A percentile compares a stretch with the other conserved stretches of the same genome.
These are phyloP conservation scores for Lentinula guzmanii DNA, from an alignment of 768 basidiomycete genomes.

Conservation along the genomic window DNA sequence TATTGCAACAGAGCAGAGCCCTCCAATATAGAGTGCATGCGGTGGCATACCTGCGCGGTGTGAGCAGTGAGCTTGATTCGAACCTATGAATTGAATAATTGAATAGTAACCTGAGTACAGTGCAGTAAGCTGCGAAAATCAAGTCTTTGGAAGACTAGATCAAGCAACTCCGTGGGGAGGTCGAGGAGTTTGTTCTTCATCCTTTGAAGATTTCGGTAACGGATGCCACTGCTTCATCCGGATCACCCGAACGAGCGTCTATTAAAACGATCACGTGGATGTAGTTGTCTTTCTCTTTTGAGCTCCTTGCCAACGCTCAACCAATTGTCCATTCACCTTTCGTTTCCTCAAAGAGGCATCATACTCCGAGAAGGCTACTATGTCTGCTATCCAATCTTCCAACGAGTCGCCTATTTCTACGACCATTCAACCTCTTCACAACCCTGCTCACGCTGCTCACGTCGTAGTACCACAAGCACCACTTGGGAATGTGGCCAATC, in stretches of 20 bases:
- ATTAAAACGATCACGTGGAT: slow-evolving; percentile 13
- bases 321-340: no score
- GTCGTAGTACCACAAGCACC: slow-evolving; percentile 77
- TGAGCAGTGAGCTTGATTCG: neutral
- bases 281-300: slow-evolving; percentile 2
- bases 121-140: slow-evolving; percentile 21
- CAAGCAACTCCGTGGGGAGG: slow-evolving; percentile 24
- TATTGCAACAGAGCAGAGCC: slow-evolving; percentile 20
- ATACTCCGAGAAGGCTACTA: neutral
- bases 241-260: neutral
- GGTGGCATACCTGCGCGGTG: slow-evolving; percentile 20
- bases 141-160: slow-evolving; percentile 17
- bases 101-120: slow-evolving; percentile 17
- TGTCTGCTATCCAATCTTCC: slow-evolving; percentile 48
- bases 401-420: slow-evolving; percentile 58
- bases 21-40: slow-evolving; percentile 21
- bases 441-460: slow-evolving; percentile 75
- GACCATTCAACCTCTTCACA: slow-evolving; percentile 76
- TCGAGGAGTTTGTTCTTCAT: neutral
- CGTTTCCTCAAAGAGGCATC: neutral
- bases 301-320: neutral
- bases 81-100: neutral
- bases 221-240: no score
- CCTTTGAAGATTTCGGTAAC: no score
- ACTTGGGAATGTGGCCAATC: slow-evolving; percentile 58